Conservation (phyloP, 2,329 filamentous ascomycete genomes). For the Cryphonectria naterciae region DNA sequence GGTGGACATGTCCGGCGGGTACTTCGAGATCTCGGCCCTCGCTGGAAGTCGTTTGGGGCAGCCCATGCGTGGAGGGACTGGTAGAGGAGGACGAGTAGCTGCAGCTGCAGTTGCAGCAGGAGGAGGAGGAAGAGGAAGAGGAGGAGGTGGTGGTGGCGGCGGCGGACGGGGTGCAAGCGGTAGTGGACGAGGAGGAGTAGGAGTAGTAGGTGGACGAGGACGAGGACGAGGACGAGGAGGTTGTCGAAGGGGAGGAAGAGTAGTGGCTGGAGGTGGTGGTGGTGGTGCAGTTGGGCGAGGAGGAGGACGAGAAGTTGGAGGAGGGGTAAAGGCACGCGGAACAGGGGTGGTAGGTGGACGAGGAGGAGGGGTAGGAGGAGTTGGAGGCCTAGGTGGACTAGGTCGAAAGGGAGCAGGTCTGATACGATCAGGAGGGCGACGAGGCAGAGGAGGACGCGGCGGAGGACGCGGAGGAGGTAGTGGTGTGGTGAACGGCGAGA, state of each 20-base stretch:
- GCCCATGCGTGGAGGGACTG: neutral
- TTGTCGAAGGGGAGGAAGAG: neutral
- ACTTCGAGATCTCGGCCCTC: constrained; percentile 12
- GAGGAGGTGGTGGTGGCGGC: neutral
- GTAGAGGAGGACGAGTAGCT: neutral
- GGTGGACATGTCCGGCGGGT: constrained; percentile 16
- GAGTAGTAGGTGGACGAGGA: neutral
- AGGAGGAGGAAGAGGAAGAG: neutral
- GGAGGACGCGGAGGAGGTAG: no score
- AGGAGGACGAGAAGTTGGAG: neutral
- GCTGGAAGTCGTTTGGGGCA: neutral
- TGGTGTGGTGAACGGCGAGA: neutral
- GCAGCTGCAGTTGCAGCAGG: no score
- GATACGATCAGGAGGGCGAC: neutral
- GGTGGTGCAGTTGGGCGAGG: neutral
- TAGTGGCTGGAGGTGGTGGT: no score
- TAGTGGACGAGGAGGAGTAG: neutral
- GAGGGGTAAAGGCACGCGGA: neutral
- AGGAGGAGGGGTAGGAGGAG: neutral
- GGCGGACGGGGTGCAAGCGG: neutral
- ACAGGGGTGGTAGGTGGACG: neutral
- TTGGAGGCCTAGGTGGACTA: no score
- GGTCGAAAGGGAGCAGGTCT: neutral
- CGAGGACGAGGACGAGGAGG: neutral
- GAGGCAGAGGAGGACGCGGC: no score